Base-by-base conservation (phyloP, 352 stramenopile genomes). In the Phytopythium sindhum region DNA sequence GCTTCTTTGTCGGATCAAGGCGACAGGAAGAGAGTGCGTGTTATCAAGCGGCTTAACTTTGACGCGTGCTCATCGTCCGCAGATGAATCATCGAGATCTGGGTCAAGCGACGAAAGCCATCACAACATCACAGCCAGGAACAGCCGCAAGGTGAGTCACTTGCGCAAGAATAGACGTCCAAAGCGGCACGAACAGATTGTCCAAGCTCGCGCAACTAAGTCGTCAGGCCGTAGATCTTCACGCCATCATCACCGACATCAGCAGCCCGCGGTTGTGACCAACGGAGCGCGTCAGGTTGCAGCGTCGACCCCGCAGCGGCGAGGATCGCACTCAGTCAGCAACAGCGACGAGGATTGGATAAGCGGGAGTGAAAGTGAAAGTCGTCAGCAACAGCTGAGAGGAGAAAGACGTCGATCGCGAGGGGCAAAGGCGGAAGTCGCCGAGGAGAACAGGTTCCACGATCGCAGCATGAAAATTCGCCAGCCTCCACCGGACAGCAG, bases 21-120 rank as follows among this genome's bases (percentile, higher is more conserved):
- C 19, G 31, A 4, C 3, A 31, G 8, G 19, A 42, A 23, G 24
- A 19, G 12, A 14, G 29, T 42, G 1, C 29, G 7, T 1, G n/a
- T 11, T 9, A 31, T 23, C 14, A 67, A 63, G 45, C 54, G 54
- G 8, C 51, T 63, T 44, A 39, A 67, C 29, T 63, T 63, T 58
- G 62, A 67, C 47, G 17, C 48, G 19, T 63, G 21, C 26, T 60
- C 54, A 23, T 42, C 33, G 2, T 23, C 23, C 8, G 50, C 1
- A 28, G 33, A 48, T 1, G 61, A 57, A 9, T 33, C 33, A 8
- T 17, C 17, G 28, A 28, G 21, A 7, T 31, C 48, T 41, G 24
- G 37, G 21, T 3, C 8, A 4, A 23, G 24, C 19, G 19, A 28
- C 29, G 21, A 29, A 11, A 29, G 24, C 21, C 37, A 28, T 19